Conservation (phyloP, 176 grass and related monocot species). For the Cocos nucifera region DNA sequence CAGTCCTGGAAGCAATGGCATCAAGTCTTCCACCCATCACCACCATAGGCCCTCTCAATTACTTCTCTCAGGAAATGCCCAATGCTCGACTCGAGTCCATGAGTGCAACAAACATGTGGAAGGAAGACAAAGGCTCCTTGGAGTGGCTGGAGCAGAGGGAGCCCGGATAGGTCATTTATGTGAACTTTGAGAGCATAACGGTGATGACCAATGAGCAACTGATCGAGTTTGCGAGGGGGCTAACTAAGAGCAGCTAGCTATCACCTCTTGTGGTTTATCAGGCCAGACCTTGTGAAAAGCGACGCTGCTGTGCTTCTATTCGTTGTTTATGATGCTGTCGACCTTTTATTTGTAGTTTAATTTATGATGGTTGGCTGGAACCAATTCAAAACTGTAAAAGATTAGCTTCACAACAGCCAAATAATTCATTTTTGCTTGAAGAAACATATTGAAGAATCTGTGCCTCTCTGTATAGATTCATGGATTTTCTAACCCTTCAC, state of each 20-base stretch:
- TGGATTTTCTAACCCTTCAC: too few relatives aligned
- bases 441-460: too few relatives aligned
- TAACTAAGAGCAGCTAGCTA: background rate
- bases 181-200: slow-evolving; percentile 10
- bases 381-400: too few relatives aligned
- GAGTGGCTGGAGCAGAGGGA: background rate
- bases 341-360: background rate
- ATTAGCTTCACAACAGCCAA: too few relatives aligned
- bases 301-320: background rate
- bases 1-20: background rate
- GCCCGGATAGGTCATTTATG: background rate
- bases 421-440: too few relatives aligned
- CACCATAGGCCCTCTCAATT: background rate
- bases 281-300: slow-evolving; percentile 3
- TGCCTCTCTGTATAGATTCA: too few relatives aligned
- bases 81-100: too few relatives aligned
- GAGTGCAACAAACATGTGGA: background rate
- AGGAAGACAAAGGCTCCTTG: background rate
- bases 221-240: slow-evolving; percentile 14
- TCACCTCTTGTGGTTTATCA: background rate
- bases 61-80: background rate
- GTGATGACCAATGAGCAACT: slow-evolving; percentile 14
- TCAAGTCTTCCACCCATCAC: background rate
- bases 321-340: background rate
- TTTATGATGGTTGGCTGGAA: too few relatives aligned